Percentiles rank a stretch among this genome's conserved stretches.
Conservation (phyloP, 805 yeast genomes). For the Komagataella populi region DNA sequence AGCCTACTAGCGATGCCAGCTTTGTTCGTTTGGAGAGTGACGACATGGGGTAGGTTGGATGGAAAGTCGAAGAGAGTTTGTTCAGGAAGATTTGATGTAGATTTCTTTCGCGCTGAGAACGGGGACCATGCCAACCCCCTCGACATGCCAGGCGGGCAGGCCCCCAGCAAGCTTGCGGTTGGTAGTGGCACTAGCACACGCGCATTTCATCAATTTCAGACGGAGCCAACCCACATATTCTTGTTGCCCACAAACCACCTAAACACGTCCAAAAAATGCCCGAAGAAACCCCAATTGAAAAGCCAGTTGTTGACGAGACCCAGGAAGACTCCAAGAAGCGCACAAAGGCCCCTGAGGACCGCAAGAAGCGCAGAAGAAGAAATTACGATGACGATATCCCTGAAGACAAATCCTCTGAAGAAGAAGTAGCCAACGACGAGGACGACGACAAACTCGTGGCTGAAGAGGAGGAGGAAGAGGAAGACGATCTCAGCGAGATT, state of each 20-base stretch:
- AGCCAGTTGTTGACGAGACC: conserved; percentile 8
- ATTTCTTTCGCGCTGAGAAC: neutral
- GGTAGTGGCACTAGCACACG: neutral
- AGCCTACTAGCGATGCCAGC: conserved; percentile 57
- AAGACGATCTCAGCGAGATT: conserved; percentile 69
- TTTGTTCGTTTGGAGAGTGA: conserved; percentile 10
- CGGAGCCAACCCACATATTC: neutral
- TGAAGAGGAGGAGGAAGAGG: conserved; percentile 49
- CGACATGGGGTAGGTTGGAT: conserved; percentile 1
- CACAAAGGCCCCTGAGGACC: conserved; percentile 10
- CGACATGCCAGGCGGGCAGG: neutral
- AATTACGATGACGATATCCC: conserved; percentile 44
- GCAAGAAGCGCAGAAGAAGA: conserved; percentile 43
- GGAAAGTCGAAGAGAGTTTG: neutral
- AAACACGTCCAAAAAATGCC: conserved; percentile 1
- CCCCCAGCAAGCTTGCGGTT: neutral
- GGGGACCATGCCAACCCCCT: neutral
- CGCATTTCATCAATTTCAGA: too few relatives aligned
- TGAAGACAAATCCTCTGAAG: conserved; percentile 28
- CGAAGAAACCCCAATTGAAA: conserved; percentile 6
- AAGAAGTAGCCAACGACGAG: conserved; percentile 23
- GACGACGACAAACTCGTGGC: conserved; percentile 40
- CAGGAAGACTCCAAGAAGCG: conserved; percentile 6
- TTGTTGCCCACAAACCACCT: neutral
- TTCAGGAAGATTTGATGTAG: neutral